phyloP scores from a whole-genome alignment of 805 yeast genomes.

The Wickerhamomyces sydowiorum region DNA sequence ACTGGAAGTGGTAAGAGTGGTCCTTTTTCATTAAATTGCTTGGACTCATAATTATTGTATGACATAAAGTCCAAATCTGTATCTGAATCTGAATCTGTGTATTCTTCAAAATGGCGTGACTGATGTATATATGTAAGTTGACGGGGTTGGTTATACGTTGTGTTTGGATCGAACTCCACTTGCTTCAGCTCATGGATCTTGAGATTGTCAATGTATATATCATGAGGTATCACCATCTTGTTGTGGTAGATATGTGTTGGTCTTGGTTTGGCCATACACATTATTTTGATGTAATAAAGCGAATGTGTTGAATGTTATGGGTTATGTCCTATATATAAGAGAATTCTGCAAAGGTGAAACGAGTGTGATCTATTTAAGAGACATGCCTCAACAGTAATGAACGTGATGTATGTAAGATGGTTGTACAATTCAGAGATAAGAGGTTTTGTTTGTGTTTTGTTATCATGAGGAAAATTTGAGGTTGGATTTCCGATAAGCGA shows the following conservation, averaged over 20 bases:
- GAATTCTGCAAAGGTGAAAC: too few species aligned
- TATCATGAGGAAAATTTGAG: neutral
- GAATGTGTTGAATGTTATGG: too few species aligned
- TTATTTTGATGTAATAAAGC: neutral
- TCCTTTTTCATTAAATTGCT: neutral
- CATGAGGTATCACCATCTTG: conserved; percentile 4
- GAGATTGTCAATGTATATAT: conserved; percentile 7
- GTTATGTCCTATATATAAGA: too few species aligned
- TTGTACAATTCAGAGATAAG: neutral
- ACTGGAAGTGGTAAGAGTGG: neutral
- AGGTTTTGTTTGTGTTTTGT: too few species aligned
- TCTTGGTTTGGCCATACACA: conserved; percentile 12
- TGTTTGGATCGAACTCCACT: conserved; percentile 8
- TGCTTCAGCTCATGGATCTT: conserved; percentile 4
- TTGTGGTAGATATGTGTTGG: conserved; percentile 1
- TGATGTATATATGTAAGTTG: neutral
- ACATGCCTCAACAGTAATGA: too few species aligned
- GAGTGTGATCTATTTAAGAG: too few species aligned
- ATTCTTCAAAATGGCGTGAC: neutral
- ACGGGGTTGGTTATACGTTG: neutral
- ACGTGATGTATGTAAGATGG: neutral
- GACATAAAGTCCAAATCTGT: too few species aligned
- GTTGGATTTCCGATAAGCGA: neutral
- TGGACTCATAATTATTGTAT: too few species aligned
- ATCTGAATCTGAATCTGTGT: neutral